phyloP scores from a whole-genome alignment of 495 filamentous ascomycete genomes.

The Ramalina intermedia region DNA sequence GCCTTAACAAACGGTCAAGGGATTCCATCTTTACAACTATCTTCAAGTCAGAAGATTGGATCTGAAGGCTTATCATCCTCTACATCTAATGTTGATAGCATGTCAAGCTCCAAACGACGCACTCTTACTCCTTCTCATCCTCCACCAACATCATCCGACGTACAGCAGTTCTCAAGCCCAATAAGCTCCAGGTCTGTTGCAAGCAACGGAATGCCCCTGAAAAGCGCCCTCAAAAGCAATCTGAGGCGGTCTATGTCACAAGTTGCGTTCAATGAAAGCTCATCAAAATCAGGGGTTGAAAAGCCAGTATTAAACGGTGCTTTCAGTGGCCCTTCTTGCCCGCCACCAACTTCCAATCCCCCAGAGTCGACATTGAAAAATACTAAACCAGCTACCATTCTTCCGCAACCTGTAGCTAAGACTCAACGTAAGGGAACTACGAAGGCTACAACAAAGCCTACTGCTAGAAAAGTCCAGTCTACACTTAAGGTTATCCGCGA shows the following conservation, averaged over 20 bases:
- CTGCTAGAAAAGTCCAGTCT: slow-evolving; percentile 8
- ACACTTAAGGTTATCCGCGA: slow-evolving; percentile 10
- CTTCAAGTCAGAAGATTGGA: background rate
- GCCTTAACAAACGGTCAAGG: background rate
- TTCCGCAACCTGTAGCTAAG: background rate
- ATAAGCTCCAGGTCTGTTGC: background rate
- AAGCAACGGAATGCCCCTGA: slow-evolving; percentile 2
- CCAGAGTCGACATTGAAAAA: background rate
- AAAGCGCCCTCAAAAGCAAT: slow-evolving; percentile 8
- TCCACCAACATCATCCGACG: background rate
- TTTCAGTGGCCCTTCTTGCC: background rate
- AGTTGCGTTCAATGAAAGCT: background rate
- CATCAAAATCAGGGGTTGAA: background rate
- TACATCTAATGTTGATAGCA: background rate
- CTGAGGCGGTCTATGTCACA: slow-evolving; percentile 9
- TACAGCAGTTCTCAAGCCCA: slow-evolving; percentile 5
- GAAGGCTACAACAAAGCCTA: background rate
- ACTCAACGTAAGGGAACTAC: background rate
- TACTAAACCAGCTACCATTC: background rate
- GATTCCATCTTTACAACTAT: background rate
- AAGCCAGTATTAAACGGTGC: background rate
- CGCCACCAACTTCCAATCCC: background rate
- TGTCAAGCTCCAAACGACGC: background rate
- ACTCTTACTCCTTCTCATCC: slow-evolving; percentile 8
- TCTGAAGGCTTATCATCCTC: background rate